These are phyloP conservation scores for Jaltomata sinuosa DNA, from an alignment of 257 asterid genomes.

Conservation along the genomic window DNA sequence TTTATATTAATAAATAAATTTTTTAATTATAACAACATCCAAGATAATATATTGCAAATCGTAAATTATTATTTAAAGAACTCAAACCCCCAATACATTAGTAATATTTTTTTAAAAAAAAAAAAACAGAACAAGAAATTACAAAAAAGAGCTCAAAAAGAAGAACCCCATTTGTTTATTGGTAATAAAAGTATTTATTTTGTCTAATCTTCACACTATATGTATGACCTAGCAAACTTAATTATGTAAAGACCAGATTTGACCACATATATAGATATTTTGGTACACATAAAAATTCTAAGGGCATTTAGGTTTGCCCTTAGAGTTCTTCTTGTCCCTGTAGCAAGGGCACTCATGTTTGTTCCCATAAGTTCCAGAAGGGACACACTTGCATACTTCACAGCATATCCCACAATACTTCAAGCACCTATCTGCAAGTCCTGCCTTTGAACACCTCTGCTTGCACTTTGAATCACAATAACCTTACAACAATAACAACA, in stretches of 20 bases:
- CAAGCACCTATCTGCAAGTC: constrained; percentile 37
- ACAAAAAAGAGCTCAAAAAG: neutral
- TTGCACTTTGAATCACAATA: constrained; percentile 32
- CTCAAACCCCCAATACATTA: neutral
- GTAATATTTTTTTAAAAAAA: too few relatives aligned
- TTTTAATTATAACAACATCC: too few relatives aligned
- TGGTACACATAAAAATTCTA: neutral
- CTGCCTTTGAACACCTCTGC: constrained; percentile 53
- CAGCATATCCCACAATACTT: constrained; percentile 61
- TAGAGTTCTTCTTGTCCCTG: constrained; percentile 48
- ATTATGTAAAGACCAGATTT: neutral
- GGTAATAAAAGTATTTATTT: neutral
- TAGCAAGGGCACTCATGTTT: constrained; percentile 70
- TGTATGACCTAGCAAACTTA: neutral
- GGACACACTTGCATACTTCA: constrained; percentile 54
- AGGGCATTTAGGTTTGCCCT: constrained; percentile 73
- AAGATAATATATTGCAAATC: too few relatives aligned
- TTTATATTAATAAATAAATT: too few relatives aligned
- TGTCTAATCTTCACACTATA: neutral
- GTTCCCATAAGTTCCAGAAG: constrained; percentile 62
- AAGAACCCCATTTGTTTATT: neutral
- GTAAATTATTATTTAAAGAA: neutral
- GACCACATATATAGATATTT: neutral
- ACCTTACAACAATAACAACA: constrained; percentile 3
- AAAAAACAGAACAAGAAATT: neutral